Evolutionary conservation across 2,329 filamentous ascomycete genomes (phyloP).

Genomic region (Corynespora cassiicola): DNA sequence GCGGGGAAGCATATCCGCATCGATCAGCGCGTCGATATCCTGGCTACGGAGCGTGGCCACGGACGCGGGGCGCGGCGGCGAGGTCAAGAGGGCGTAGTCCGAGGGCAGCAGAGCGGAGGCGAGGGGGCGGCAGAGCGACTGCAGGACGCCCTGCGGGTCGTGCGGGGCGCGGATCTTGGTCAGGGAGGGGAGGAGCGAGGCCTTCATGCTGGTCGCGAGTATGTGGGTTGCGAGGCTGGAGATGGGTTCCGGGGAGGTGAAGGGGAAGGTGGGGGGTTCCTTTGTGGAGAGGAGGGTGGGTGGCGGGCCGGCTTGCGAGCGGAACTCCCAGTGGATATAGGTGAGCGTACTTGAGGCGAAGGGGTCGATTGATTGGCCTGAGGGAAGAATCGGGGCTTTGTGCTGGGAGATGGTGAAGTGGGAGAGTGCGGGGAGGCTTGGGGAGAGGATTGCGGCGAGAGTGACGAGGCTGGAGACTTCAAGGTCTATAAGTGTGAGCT

Average conservation of each 20-base stretch:
- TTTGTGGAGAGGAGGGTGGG: slow-evolving; percentile 15
- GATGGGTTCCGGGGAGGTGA: slow-evolving; percentile 47
- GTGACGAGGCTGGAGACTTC: slow-evolving; percentile 59
- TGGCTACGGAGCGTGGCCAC: too few relatives aligned
- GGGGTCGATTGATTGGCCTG: slow-evolving; percentile 51
- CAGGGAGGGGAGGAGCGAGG: slow-evolving; percentile 68
- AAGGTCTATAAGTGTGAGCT: slow-evolving; percentile 60
- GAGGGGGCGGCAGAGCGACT: slow-evolving; percentile 70
- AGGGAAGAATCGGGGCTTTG: slow-evolving; percentile 53
- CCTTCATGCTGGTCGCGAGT: slow-evolving; percentile 68
- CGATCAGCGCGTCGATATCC: too few relatives aligned
- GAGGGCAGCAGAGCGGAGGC: slow-evolving; percentile 59
- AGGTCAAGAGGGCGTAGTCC: slow-evolving; percentile 27
- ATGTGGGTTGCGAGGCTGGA: slow-evolving; percentile 65
- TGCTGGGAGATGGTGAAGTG: slow-evolving; percentile 62
- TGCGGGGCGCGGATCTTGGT: slow-evolving; percentile 67
- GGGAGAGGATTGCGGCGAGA: slow-evolving; percentile 59
- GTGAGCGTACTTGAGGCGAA: slow-evolving; percentile 58
- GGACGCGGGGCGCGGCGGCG: slow-evolving; percentile 6
- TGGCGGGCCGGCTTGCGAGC: slow-evolving; percentile 30
- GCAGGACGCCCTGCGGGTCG: slow-evolving; percentile 73
- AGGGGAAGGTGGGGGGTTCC: slow-evolving; percentile 19
- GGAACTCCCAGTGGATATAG: slow-evolving; percentile 67
- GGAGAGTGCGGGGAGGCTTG: slow-evolving; percentile 50
- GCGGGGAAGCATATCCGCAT: slow-evolving; percentile 8